phyloP scores from a whole-genome alignment of 306 rosid species.

The Comarum palustre region DNA sequence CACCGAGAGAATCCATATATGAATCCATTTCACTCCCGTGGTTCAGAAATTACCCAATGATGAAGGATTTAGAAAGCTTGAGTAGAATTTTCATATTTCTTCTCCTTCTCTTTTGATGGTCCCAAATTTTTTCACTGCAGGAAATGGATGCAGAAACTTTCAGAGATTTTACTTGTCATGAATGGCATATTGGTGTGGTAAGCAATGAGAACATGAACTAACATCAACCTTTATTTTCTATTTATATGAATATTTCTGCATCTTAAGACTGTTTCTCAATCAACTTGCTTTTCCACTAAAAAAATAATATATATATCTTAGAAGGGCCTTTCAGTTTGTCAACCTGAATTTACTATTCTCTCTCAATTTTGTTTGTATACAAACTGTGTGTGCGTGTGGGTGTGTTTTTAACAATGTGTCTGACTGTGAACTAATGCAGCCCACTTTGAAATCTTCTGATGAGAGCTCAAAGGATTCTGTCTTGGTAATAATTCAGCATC shows the following conservation, averaged over 20 bases:
- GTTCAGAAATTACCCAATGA: background rate
- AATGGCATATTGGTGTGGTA: conserved; percentile 96
- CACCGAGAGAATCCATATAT: background rate
- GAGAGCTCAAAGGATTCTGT: conserved; percentile 54
- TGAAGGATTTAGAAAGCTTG: background rate
- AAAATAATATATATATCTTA: background rate
- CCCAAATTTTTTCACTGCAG: conserved; percentile 42
- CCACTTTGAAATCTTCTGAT: conserved; percentile 43
- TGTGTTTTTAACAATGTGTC: conserved; percentile 5
- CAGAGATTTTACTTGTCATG: conserved; percentile 62
- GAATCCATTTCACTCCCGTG: background rate
- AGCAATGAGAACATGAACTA: conserved; percentile 22
- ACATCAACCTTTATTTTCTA: background rate
- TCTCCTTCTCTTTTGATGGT: conserved; percentile 19
- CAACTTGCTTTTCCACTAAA: background rate
- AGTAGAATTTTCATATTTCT: background rate
- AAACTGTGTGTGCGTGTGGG: background rate
- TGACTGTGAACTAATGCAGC: conserved; percentile 39
- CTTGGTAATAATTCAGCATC: conserved; percentile 79
- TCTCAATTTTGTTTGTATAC: background rate
- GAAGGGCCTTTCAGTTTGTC: background rate
- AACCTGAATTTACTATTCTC: background rate
- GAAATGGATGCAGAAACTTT: conserved; percentile 89
- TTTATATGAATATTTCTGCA: background rate
- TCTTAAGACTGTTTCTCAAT: background rate